Percentiles rank a stretch among this genome's conserved stretches.
phyloP scores from a whole-genome alignment of 176 grass and related monocot species.

The Alloteropsis semialata region DNA sequence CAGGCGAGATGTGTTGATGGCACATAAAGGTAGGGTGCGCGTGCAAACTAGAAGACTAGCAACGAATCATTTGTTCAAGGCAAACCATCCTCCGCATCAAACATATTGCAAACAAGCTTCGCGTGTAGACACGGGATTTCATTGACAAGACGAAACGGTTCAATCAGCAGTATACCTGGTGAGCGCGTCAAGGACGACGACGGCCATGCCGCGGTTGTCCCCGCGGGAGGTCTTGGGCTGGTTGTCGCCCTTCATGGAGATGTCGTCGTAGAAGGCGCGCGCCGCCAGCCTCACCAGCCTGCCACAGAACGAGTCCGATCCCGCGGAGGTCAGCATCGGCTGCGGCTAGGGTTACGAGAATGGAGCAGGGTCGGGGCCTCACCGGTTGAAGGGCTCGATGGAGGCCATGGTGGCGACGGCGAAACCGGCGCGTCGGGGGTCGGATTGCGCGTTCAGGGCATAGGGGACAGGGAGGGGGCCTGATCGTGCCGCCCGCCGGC shows the following conservation, averaged over 20 bases:
- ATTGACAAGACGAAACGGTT: not conserved
- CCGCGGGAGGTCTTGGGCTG: conserved; percentile 82
- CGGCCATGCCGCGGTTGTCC: conserved; percentile 98
- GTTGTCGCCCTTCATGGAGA: conserved; percentile 91
- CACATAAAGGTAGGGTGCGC: not conserved
- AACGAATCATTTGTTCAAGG: not conserved
- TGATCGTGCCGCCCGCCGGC: not conserved
- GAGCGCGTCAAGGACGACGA: conserved; percentile 89
- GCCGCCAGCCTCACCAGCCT: conserved; percentile 86
- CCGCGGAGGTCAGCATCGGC: not conserved
- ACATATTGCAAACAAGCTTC: not conserved
- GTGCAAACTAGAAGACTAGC: not conserved
- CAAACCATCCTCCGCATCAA: not conserved
- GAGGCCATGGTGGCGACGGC: conserved; percentile 39
- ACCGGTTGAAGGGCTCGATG: conserved; percentile 93
- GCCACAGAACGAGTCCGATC: not conserved
- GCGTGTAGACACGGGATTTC: not conserved
- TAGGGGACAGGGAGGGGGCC: not conserved
- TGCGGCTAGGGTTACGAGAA: conserved; percentile 16
- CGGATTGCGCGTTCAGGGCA: not conserved
- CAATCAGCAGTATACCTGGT: conserved; percentile 51
- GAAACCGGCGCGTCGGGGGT: not conserved
- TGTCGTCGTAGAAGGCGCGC: conserved; percentile 90
- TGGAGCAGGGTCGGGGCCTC: not conserved
- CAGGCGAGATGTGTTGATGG: not conserved